These are phyloP conservation scores for Priceomyces haplophilus DNA, from an alignment of 805 yeast genomes.

Conservation along the genomic window DNA sequence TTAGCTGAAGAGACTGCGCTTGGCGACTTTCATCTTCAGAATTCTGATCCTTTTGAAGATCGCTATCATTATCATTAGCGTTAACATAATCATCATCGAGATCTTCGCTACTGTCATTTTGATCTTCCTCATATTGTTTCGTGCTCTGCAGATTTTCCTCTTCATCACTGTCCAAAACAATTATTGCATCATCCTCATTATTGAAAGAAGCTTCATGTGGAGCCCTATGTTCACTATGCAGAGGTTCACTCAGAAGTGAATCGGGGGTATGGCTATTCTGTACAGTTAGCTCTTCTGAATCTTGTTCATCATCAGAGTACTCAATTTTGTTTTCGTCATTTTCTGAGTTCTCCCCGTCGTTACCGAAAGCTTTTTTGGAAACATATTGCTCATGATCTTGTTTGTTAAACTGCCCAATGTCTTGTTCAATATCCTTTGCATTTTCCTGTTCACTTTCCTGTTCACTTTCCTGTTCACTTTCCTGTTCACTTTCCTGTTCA, in stretches of 20 bases:
- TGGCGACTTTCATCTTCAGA: slow-evolving; percentile 37
- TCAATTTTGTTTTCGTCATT: slow-evolving; percentile 5
- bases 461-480: not conserved
- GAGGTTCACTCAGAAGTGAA: not conserved
- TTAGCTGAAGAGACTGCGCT: slow-evolving; percentile 44
- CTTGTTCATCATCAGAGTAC: slow-evolving; percentile 1
- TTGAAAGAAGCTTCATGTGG: not conserved
- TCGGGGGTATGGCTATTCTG: too few species aligned
- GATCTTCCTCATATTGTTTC: slow-evolving; percentile 27
- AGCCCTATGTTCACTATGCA: not conserved
- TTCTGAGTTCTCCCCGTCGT: slow-evolving; percentile 5
- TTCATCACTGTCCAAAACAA: slow-evolving; percentile 14
- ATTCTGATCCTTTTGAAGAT: slow-evolving; percentile 7
- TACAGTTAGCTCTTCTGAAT: not conserved
- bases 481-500: slow-evolving; percentile 1
- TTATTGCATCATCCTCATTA: slow-evolving; percentile 9
- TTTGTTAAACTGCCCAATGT: too few species aligned
- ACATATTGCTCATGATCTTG: not conserved
- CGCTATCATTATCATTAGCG: slow-evolving; percentile 15
- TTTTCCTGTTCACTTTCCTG: not conserved
- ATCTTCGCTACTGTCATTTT: slow-evolving; percentile 39
- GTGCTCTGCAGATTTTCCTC: slow-evolving; percentile 14
- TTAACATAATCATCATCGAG: slow-evolving; percentile 43
- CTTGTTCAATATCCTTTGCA: not conserved
- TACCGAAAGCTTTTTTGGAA: not conserved